phyloP scores from a whole-genome alignment of 352 stramenopile species.

The Peronospora belbahrii region DNA sequence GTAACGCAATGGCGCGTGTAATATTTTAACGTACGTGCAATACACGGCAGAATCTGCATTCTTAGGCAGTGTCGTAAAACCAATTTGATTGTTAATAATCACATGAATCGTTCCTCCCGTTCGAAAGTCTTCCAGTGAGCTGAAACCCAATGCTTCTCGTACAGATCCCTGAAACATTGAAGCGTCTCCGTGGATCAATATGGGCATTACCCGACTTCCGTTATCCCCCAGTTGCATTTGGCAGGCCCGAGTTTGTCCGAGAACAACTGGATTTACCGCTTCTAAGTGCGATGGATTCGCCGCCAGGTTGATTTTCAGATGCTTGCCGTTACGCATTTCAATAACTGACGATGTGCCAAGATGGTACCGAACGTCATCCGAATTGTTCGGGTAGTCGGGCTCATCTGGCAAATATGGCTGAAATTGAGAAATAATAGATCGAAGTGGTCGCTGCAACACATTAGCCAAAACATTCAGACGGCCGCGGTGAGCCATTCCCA shows the following conservation, averaged over 20 bases:
- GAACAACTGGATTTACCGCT: slow-evolving; percentile 95
- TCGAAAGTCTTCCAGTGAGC: slow-evolving; percentile 89
- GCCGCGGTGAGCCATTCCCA: slow-evolving; percentile 98
- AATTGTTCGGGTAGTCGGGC: slow-evolving; percentile 81
- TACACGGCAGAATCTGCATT: slow-evolving; percentile 96
- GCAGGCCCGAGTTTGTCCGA: slow-evolving; percentile 92
- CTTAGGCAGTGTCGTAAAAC: slow-evolving; percentile 98
- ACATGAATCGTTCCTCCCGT: slow-evolving; percentile 98
- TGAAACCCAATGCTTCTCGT: slow-evolving; percentile 77
- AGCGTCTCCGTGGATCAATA: slow-evolving; percentile 98
- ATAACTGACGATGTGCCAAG: slow-evolving; percentile 73
- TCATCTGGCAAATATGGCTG: slow-evolving; percentile 82
- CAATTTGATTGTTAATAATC: slow-evolving; percentile 98
- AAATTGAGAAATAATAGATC: slow-evolving; percentile 89
- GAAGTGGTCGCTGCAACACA: slow-evolving; percentile 95
- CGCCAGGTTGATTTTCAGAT: slow-evolving; percentile 83
- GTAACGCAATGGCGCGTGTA: neutral
- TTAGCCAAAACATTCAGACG: slow-evolving; percentile 98
- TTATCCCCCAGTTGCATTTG: slow-evolving; percentile 83
- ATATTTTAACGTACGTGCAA: slow-evolving; percentile 57
- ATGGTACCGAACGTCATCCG: slow-evolving; percentile 85
- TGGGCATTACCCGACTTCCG: slow-evolving; percentile 88
- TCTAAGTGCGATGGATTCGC: slow-evolving; percentile 99
- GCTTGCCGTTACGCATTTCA: slow-evolving; percentile 54
- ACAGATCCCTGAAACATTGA: slow-evolving; percentile 86